Evolutionary conservation across 129 eudicot species (phyloP).

Genomic region (Centella asiatica): DNA sequence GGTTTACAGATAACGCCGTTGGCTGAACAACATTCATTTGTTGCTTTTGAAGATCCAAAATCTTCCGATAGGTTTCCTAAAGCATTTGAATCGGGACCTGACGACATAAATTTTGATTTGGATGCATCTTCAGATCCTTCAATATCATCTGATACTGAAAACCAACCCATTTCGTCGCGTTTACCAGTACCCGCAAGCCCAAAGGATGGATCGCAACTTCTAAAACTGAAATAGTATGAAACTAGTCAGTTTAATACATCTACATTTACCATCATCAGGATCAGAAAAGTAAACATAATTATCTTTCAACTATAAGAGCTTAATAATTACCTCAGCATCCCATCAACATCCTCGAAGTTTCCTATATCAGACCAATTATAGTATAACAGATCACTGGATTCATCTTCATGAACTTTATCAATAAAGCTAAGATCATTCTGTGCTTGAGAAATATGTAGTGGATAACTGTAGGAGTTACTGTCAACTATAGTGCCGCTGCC

Average conservation of each 20-base stretch:
- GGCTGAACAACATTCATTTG: conserved; percentile 12
- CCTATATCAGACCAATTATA: conserved; percentile 78
- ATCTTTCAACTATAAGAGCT: not conserved
- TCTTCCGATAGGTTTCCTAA: conserved; percentile 24
- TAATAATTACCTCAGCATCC: conserved; percentile 63
- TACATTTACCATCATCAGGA: not conserved
- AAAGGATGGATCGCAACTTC: conserved; percentile 84
- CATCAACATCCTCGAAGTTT: conserved; percentile 85
- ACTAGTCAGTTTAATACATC: not conserved
- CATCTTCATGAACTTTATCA: conserved; percentile 39
- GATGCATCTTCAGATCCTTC: conserved; percentile 49
- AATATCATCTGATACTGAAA: conserved; percentile 43
- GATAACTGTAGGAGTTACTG: conserved; percentile 38
- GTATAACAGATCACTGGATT: conserved; percentile 50
- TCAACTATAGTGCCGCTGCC: conserved; percentile 37
- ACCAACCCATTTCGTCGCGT: conserved; percentile 67
- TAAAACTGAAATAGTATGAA: conserved; percentile 24
- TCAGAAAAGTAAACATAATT: not conserved
- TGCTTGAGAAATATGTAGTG: conserved; percentile 33
- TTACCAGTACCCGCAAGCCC: conserved; percentile 47
- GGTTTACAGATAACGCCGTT: conserved; percentile 13
- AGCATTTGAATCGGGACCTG: conserved; percentile 35
- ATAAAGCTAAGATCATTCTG: conserved; percentile 44
- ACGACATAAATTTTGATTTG: conserved; percentile 35
- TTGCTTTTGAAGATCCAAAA: conserved; percentile 21